Evolutionary conservation across 1,284 basidiomycete genomes (phyloP).

Genomic region (Heterobasidion irregulare): DNA sequence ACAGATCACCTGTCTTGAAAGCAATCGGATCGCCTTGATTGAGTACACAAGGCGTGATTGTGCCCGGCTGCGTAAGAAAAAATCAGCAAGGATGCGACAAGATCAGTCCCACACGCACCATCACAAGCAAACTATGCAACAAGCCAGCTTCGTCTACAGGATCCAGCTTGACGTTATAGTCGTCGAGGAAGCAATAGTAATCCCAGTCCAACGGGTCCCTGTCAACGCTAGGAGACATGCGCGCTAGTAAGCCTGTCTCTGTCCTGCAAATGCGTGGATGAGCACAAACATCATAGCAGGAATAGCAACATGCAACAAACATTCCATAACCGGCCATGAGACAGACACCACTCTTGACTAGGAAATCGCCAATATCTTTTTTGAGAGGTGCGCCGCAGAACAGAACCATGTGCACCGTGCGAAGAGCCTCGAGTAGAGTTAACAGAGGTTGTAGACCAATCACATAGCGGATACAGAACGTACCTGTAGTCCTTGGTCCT

Average conservation of each 20-base stretch:
- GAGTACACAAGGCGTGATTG: background rate
- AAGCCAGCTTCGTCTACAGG: background rate
- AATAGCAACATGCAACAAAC: background rate
- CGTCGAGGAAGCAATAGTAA: background rate
- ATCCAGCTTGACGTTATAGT: background rate
- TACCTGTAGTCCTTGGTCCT: background rate
- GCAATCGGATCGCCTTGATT: background rate
- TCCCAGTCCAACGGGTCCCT: background rate
- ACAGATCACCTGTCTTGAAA: background rate
- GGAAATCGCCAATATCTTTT: background rate
- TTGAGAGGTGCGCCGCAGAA: background rate
- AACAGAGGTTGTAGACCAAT: background rate
- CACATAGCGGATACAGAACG: background rate
- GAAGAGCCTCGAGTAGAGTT: background rate
- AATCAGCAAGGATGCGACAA: background rate
- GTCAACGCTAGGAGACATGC: background rate
- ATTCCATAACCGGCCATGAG: background rate
- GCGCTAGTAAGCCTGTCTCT: background rate
- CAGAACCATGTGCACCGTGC: background rate
- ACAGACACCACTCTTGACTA: background rate
- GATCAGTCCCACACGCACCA: background rate
- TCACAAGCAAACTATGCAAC: background rate
- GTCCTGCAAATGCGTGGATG: background rate
- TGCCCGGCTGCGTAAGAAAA: background rate
- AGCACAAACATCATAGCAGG: background rate